Evolutionary conservation across 495 filamentous ascomycete genomes (phyloP).

Genomic region (Penicillium argentinense): DNA sequence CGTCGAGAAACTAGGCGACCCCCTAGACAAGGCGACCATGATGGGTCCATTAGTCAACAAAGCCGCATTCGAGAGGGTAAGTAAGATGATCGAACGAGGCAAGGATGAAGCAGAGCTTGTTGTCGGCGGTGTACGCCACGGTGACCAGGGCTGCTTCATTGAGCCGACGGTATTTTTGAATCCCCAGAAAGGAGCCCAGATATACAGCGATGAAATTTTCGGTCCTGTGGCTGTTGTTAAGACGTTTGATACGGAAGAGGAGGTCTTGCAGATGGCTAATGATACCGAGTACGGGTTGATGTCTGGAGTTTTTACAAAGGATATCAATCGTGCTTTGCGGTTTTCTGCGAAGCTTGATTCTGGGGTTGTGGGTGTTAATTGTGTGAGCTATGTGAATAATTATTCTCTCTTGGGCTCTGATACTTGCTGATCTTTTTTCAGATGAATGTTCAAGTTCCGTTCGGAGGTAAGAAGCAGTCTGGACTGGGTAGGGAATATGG

Average conservation of each 20-base stretch:
- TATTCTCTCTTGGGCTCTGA: too few relatives aligned
- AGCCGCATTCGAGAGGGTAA: neutral
- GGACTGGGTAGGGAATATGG: neutral
- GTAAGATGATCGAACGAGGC: constrained; percentile 3
- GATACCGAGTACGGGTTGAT: constrained; percentile 89
- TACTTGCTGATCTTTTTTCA: neutral
- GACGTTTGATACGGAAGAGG: constrained; percentile 76
- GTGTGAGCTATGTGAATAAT: too few relatives aligned
- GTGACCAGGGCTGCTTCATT: constrained; percentile 14
- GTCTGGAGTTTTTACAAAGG: constrained; percentile 94
- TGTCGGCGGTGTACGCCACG: constrained; percentile 1
- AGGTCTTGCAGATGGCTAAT: constrained; percentile 84
- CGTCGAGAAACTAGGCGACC: constrained; percentile 78
- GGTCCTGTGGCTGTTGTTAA: constrained; percentile 88
- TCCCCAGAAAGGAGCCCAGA: neutral
- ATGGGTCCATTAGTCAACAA: neutral
- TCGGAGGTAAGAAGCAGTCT: neutral
- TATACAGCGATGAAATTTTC: constrained; percentile 80
- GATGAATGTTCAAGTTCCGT: constrained; percentile 1
- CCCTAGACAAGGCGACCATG: constrained; percentile 63
- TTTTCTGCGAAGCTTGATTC: constrained; percentile 79
- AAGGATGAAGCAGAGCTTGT: constrained; percentile 6
- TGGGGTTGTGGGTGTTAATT: constrained; percentile 94
- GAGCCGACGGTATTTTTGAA: constrained; percentile 75
- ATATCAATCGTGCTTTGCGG: constrained; percentile 67